Conservation (phyloP, 2,329 filamentous ascomycete species). For the Cladorrhinum sp. region DNA sequence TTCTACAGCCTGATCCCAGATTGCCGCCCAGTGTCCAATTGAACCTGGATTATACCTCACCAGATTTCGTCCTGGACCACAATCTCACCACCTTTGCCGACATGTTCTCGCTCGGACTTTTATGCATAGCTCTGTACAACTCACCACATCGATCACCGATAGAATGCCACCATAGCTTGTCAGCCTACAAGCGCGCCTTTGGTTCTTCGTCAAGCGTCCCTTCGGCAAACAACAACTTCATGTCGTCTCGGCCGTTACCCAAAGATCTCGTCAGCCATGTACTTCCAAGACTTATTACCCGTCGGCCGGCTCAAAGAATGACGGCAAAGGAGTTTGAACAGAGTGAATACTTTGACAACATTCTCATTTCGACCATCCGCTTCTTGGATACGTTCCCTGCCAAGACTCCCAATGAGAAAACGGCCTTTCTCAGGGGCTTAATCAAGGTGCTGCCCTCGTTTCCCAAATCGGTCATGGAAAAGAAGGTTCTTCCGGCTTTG, state of each 20-base stretch:
- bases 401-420: constrained; percentile 88
- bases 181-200: constrained; percentile 82
- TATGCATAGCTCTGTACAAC: constrained; percentile 90
- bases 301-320: constrained; percentile 81
- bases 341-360: constrained; percentile 94
- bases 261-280: constrained; percentile 73
- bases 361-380: constrained; percentile 91
- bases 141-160: constrained; percentile 88
- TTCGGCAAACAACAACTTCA: constrained; percentile 76
- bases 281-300: constrained; percentile 79
- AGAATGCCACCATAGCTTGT: constrained; percentile 74
- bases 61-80: constrained; percentile 90
- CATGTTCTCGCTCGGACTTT: constrained; percentile 87
- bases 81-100: constrained; percentile 82
- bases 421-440: constrained; percentile 85
- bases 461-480: constrained; percentile 88
- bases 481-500: constrained; percentile 84
- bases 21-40: constrained; percentile 81
- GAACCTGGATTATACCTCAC: constrained; percentile 88
- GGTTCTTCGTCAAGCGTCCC: constrained; percentile 75
- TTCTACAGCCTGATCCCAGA: constrained; percentile 79
- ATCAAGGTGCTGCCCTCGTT: constrained; percentile 87
- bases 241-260: constrained; percentile 75
- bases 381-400: constrained; percentile 89
- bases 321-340: constrained; percentile 90